These are phyloP conservation scores for Helotiales sp. DNA, from an alignment of 2,329 filamentous ascomycete genomes.

Conservation along the genomic window DNA sequence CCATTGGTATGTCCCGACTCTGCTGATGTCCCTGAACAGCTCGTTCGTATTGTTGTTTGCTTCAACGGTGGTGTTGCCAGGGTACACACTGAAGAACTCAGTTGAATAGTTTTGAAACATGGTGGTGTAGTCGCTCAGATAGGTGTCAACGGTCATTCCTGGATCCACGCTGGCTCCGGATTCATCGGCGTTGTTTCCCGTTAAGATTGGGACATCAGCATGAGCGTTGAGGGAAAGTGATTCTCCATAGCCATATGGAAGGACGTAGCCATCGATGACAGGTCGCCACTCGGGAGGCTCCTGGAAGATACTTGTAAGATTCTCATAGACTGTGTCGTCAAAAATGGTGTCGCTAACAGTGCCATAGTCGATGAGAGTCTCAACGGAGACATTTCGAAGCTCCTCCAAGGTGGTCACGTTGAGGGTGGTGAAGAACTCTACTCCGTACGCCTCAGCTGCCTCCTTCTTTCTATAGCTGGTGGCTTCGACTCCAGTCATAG, in stretches of 20 bases:
- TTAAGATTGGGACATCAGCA: constrained; percentile 39
- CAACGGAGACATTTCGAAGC: constrained; percentile 12
- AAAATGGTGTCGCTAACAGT: background rate
- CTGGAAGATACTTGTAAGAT: background rate
- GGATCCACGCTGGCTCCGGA: constrained; percentile 26
- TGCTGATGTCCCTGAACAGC: constrained; percentile 29
- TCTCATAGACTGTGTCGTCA: background rate
- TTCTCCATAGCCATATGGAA: constrained; percentile 24
- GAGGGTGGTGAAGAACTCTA: constrained; percentile 17
- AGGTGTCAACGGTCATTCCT: constrained; percentile 31
- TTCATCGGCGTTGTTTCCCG: constrained; percentile 39
- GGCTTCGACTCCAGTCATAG: constrained; percentile 21
- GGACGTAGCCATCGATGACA: constrained; percentile 26
- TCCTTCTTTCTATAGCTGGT: constrained; percentile 23
- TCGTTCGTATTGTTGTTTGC: constrained; percentile 27
- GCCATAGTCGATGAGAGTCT: background rate
- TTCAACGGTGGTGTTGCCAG: constrained; percentile 23
- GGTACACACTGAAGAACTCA: constrained; percentile 28
- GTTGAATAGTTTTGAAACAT: constrained; percentile 18
- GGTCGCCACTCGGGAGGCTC: background rate
- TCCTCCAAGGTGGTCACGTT: constrained; percentile 24
- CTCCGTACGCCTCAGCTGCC: constrained; percentile 8
- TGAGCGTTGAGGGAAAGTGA: constrained; percentile 30
- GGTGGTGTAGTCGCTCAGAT: constrained; percentile 18
- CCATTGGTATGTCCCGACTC: constrained; percentile 31